phyloP scores from a whole-genome alignment of 768 basidiomycete species.

The Tylopilus intermedius region DNA sequence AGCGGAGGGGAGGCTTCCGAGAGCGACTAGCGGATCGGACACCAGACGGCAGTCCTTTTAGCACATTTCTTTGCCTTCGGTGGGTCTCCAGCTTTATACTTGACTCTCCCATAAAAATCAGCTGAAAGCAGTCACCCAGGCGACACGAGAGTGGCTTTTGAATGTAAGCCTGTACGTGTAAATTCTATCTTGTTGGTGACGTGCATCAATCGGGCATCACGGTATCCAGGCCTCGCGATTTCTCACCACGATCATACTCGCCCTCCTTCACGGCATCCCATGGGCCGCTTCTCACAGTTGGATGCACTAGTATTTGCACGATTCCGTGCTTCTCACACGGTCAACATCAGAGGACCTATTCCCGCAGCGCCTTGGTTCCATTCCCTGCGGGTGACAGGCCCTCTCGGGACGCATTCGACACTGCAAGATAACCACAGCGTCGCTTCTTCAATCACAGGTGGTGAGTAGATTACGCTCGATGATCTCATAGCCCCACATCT shows the following conservation, averaged over 20 bases:
- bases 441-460: constrained; percentile 22
- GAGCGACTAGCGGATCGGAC: constrained; percentile 2
- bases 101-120: not conserved
- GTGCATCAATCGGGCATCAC: constrained; percentile 15
- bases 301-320: constrained; percentile 5
- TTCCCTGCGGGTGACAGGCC: constrained; percentile 12
- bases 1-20: constrained; percentile 10
- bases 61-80: not conserved
- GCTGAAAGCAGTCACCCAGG: constrained; percentile 21
- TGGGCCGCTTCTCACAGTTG: constrained; percentile 21
- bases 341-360: constrained; percentile 8
- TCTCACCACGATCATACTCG: constrained; percentile 16
- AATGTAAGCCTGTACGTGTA: constrained; percentile 13
- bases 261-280: constrained; percentile 5
- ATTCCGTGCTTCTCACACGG: constrained; percentile 18
- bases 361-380: constrained; percentile 20
- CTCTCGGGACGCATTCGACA: constrained; percentile 18
- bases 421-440: constrained; percentile 14
- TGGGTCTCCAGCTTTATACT: constrained; percentile 22
- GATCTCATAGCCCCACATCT: constrained; percentile 15
- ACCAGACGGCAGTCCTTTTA: constrained; percentile 5
- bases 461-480: constrained; percentile 18
- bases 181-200: constrained; percentile 9
- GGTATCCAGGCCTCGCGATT: constrained; percentile 17
- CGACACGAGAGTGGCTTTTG: constrained; percentile 15